Base-by-base conservation (phyloP, 169 alveolate species). In the Cryptosporidium andersoni region DNA sequence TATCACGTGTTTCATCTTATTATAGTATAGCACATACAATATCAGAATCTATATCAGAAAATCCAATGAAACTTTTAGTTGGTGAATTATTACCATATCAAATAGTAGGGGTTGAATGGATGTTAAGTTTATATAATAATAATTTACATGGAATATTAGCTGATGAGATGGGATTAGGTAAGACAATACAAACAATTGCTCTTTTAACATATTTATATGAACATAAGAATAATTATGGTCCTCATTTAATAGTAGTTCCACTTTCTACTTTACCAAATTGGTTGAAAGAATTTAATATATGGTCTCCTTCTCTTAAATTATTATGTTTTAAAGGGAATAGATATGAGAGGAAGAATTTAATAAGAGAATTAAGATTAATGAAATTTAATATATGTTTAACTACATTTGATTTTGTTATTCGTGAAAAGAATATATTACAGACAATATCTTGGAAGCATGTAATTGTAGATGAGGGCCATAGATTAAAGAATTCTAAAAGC, bases 141-240 rank as follows among this genome's bases (percentile, higher is more conserved):
- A 95, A 94, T 65, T 85, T 95, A 47, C 95, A 95, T 64, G 98
- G 97, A 34, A 94, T 95, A 37, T 68, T 94, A 12, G 99, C 99
- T 9, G 99, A 97, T 89, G 99, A 97, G 89, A 97, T 97, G 99
- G 99, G 99, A 12, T 93, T 97, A 39, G 99, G 99, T 34, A 97
- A 97, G 81, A 97, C 99, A 5, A 95, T 96, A 25, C 96, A 97
- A 81, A 96, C 99, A 1, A 95, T 96, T n/a, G 96, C 98, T 2
- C 82, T 97, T 7, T 91, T 97, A 64, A 94, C 96, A 39, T 95
- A 94, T 64, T 66, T 96, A n/a, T 92, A 94, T 80, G 99, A 96
- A 88, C 88, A 67, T n/a, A 95, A 96, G 74, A 90, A 91, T 39
- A 93, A 94, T 80, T 93, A 90, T 25, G 97, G 98, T 2, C 98